Base-by-base conservation (phyloP, 1,284 basidiomycete species). In the Malassezia arunalokei region DNA sequence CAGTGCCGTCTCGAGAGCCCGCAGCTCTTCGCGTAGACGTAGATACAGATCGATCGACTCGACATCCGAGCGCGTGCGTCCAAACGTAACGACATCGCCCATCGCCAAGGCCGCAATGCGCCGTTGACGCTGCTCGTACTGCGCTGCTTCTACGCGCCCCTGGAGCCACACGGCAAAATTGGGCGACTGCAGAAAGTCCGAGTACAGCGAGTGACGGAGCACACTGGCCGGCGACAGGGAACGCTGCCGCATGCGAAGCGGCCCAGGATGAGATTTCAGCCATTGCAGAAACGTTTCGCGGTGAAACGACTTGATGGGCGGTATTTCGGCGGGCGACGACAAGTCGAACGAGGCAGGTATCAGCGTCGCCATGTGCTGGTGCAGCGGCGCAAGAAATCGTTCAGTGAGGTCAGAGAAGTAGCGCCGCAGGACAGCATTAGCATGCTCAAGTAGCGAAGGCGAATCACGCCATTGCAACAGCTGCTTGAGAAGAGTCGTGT, bases 331-430 rank as follows among this genome's bases (percentile, higher is more conserved):
- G 8, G 62, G 57, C 28, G 58, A 58, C 48, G 58, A 49, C 9
- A 64, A 50, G 55, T 66, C 54, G 45, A 63, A 60, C 33, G 47
- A 35, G 12, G 62, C 54, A 9, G 64, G 51, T 28, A 60, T 51
- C 40, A 68, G 35, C 33, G 85, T 87, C 57, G 89, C 86, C 43
- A 96, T 83, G 77, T 96, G 96, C 57, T 91, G 82, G 64, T 91
- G 85, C 3, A 98, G 78, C 0, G 92, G 92, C 1, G 87, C 83
- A n/a, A 96, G 80, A 54, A 96, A 79, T 37, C 84, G 83, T 28
- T 85, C 87, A 0, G 92, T 91, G 24, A 92, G 79, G 43, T 86
- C 82, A 51, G 83, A 82, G 74, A 96, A 90, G 71, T 95, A 89
- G 39, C 82, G 79, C 20, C 87, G 81, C 29, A 96, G 78, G n/a